Evolutionary conservation across 1,139 yeast species (phyloP).

Genomic region (Zygoascus hellenicus): DNA sequence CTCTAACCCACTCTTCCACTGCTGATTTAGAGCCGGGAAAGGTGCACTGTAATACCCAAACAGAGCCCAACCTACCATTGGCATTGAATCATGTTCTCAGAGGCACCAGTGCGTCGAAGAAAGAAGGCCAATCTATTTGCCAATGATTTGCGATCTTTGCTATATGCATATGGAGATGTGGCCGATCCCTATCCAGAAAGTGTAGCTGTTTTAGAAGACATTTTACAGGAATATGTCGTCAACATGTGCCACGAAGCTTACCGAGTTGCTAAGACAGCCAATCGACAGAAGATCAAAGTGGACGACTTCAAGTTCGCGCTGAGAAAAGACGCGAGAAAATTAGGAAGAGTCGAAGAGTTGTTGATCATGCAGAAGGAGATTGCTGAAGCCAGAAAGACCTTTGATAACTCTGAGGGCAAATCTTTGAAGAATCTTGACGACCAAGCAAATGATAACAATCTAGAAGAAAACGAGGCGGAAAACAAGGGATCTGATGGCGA

Average conservation of each 20-base stretch:
- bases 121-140: constrained; percentile 33
- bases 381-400: constrained; percentile 73
- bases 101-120: constrained; percentile 9
- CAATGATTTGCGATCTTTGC: constrained; percentile 52
- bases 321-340: constrained; percentile 73
- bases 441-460: constrained; percentile 17
- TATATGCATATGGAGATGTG: constrained; percentile 85
- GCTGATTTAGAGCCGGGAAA: too few relatives aligned
- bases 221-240: constrained; percentile 68
- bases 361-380: constrained; percentile 69
- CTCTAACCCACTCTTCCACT: too few relatives aligned
- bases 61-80: too few relatives aligned
- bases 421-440: constrained; percentile 26
- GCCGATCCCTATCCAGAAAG: constrained; percentile 73
- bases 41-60: too few relatives aligned
- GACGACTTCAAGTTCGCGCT: constrained; percentile 86
- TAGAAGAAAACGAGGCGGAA: constrained; percentile 14
- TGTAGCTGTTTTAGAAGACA: constrained; percentile 73
- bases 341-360: constrained; percentile 79
- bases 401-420: constrained; percentile 62
- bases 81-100: constrained; percentile 2
- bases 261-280: constrained; percentile 46
- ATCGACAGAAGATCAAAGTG: constrained; percentile 69
- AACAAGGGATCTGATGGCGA: constrained; percentile 2
- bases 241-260: constrained; percentile 63